A percentile compares a stretch with the other conserved stretches of the same genome.
phyloP scores from a whole-genome alignment of 371 early-diverging fungal genomes.

The Gilbertella persicaria region DNA sequence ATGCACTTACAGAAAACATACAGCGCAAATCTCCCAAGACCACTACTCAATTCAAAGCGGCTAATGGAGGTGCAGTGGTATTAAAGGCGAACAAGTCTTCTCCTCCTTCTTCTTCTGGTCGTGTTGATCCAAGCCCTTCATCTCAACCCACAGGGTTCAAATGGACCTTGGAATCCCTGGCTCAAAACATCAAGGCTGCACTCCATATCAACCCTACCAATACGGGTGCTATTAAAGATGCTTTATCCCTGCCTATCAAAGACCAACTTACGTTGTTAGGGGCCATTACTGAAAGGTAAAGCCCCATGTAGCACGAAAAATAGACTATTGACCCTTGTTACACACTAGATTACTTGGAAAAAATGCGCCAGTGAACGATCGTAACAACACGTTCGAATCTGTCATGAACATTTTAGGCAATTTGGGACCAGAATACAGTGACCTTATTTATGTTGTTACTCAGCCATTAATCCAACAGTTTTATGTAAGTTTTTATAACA shows the following conservation, averaged over 20 bases:
- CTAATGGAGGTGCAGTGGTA: neutral
- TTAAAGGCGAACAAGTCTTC: neutral
- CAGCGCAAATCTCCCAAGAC: neutral
- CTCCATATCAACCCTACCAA: slow-evolving; percentile 27
- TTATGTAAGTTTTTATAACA: slow-evolving; percentile 37
- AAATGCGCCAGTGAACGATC: slow-evolving; percentile 40
- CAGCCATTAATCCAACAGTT: slow-evolving; percentile 32
- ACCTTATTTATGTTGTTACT: slow-evolving; percentile 28
- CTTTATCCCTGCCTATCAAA: slow-evolving; percentile 24
- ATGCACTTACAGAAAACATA: slow-evolving; percentile 2
- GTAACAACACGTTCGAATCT: slow-evolving; percentile 45
- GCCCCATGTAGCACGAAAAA: neutral
- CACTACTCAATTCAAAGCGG: neutral
- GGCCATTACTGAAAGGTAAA: slow-evolving; percentile 40
- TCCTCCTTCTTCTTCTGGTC: neutral
- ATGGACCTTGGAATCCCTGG: slow-evolving; percentile 37
- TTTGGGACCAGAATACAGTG: slow-evolving; percentile 34
- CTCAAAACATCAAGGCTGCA: slow-evolving; percentile 31
- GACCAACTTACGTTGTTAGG: slow-evolving; percentile 29
- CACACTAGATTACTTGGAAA: slow-evolving; percentile 33
- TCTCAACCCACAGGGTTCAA: slow-evolving; percentile 23
- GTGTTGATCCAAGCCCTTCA: slow-evolving; percentile 11
- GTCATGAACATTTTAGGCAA: slow-evolving; percentile 44
- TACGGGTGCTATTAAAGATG: slow-evolving; percentile 35
- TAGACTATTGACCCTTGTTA: neutral